Conservation (phyloP, 768 basidiomycete genomes). For the Russula virescens region DNA sequence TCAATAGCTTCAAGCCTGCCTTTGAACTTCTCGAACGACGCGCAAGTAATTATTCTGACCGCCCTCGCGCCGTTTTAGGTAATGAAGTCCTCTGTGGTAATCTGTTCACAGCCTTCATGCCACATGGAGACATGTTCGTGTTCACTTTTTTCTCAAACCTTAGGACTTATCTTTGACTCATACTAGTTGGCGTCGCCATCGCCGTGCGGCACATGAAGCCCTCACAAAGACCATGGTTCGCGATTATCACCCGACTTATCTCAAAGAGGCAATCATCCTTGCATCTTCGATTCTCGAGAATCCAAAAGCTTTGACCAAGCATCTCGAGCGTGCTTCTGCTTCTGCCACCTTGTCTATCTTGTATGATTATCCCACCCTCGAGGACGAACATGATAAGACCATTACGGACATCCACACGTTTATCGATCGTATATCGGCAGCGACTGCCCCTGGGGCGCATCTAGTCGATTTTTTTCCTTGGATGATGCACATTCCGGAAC, state of each 20-base stretch:
- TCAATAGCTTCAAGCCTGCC: constrained; percentile 31
- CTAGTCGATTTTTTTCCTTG: constrained; percentile 26
- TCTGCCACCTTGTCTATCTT: constrained; percentile 3
- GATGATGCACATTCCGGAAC: constrained; percentile 11
- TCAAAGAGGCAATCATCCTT: constrained; percentile 6
- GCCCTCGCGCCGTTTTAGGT: constrained; percentile 30
- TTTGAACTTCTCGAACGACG: constrained; percentile 37
- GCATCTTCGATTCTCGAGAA: neutral
- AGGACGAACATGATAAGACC: constrained; percentile 7
- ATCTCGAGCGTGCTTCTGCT: neutral
- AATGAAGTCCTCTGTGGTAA: constrained; percentile 33
- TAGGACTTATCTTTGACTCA: neutral
- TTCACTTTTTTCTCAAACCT: neutral
- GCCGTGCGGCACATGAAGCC: constrained; percentile 12
- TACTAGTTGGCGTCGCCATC: constrained; percentile 15
- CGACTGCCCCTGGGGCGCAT: constrained; percentile 18
- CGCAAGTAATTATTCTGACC: constrained; percentile 27
- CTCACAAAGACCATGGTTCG: constrained; percentile 2
- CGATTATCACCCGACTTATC: constrained; percentile 1
- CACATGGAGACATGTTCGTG: constrained; percentile 26
- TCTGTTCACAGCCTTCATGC: constrained; percentile 27
- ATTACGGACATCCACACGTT: neutral
- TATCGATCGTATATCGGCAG: neutral
- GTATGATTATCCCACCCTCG: constrained; percentile 12
- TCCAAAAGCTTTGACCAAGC: neutral